phyloP scores from a whole-genome alignment of 768 basidiomycete species.

The Leucogyrophana mollusca region DNA sequence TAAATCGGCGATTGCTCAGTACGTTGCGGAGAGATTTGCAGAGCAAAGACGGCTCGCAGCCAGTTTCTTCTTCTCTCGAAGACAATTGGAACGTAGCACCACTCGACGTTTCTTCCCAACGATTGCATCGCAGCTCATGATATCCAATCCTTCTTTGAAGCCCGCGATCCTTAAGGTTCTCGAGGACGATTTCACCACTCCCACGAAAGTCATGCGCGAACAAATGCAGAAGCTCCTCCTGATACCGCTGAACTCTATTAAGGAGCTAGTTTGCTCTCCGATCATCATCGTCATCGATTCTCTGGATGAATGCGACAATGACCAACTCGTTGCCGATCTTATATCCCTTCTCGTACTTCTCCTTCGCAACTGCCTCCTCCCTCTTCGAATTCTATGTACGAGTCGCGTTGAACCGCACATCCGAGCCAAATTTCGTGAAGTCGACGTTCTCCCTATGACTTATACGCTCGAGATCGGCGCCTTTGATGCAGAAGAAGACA shows the following conservation, averaged over 20 bases:
- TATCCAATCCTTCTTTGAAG: conserved; percentile 12
- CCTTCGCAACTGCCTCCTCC: conserved; percentile 14
- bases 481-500: conserved; percentile 22
- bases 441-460: conserved; percentile 11
- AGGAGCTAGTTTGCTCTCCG: conserved; percentile 4
- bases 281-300: conserved; percentile 22
- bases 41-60: conserved; percentile 23
- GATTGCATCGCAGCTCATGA: conserved; percentile 30
- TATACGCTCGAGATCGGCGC: conserved; percentile 12
- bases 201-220: conserved; percentile 20
- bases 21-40: conserved; percentile 22
- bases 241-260: conserved; percentile 14
- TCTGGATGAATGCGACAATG: conserved; percentile 23
- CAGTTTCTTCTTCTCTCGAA: conserved; percentile 33
- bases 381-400: conserved; percentile 24
- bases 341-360: conserved; percentile 19
- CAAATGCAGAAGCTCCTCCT: conserved; percentile 23
- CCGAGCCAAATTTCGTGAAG: conserved; percentile 16
- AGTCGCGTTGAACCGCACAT: conserved; percentile 18
- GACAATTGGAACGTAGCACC: conserved; percentile 19
- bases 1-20: conserved; percentile 27
- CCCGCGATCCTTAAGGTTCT: conserved; percentile 16
- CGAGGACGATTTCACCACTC: conserved; percentile 17
- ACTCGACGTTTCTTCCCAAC: conserved; percentile 26
- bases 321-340: conserved; percentile 19